phyloP scores from a whole-genome alignment of 306 rosid species.

The Malus orientalis region DNA sequence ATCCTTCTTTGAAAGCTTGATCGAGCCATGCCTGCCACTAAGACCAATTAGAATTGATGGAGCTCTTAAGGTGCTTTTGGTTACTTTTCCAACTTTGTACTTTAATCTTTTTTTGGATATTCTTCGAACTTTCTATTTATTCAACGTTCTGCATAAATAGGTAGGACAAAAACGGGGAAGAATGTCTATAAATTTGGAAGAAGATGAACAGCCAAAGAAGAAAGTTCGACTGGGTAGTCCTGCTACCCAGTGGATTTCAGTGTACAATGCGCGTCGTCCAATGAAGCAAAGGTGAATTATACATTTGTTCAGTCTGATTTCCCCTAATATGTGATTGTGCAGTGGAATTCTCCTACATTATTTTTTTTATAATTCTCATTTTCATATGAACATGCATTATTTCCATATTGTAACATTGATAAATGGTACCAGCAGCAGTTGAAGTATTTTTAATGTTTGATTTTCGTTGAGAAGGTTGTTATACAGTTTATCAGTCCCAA shows the following conservation, averaged over 20 bases:
- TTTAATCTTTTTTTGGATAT: background rate
- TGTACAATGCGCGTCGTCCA: constrained; percentile 87
- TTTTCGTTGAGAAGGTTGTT: background rate
- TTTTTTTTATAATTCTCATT: background rate
- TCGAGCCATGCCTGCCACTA: constrained; percentile 60
- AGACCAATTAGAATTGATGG: constrained; percentile 92
- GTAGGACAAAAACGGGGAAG: constrained; percentile 90
- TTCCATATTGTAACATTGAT: background rate
- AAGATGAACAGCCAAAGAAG: constrained; percentile 94
- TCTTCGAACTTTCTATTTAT: constrained; percentile 6
- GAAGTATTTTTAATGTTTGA: background rate
- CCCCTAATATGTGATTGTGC: background rate
- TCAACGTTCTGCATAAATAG: constrained; percentile 25
- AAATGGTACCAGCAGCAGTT: background rate
- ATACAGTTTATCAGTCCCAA: background rate
- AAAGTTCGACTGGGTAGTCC: constrained; percentile 87
- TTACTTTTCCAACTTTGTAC: background rate
- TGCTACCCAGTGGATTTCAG: constrained; percentile 93
- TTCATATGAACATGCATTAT: background rate
- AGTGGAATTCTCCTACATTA: background rate
- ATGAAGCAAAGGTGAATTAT: constrained; percentile 86
- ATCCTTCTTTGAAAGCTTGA: constrained; percentile 72
- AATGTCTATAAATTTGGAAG: constrained; percentile 70
- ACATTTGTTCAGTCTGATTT: constrained; percentile 5
- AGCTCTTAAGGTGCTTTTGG: constrained; percentile 63